Evolutionary conservation across 108 stramenopile species (phyloP).

Genomic region (Fistulifera solaris): DNA sequence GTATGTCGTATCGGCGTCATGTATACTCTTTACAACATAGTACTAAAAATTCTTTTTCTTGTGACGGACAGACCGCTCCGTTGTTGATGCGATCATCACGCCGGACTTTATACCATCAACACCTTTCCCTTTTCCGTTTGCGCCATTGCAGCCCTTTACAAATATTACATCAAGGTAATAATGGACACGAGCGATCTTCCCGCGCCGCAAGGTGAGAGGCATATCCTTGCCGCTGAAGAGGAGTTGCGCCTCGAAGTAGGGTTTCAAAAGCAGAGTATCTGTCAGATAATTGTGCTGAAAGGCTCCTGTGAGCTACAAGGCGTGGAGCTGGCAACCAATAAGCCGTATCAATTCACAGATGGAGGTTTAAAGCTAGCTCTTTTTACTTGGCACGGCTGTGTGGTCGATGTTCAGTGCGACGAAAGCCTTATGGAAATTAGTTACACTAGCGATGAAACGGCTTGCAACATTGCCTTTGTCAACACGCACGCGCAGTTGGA

Average conservation of each 20-base stretch:
- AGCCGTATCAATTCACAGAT: constrained; percentile 33
- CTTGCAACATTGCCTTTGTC: constrained; percentile 72
- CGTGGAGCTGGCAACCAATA: constrained; percentile 47
- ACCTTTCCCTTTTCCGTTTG: not conserved
- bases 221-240: constrained; percentile 31
- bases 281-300: constrained; percentile 18
- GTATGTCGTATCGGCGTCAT: too few relatives aligned
- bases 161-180: not conserved
- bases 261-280: constrained; percentile 15
- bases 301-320: constrained; percentile 48
- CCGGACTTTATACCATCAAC: too few relatives aligned
- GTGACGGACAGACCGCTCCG: too few relatives aligned
- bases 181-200: constrained; percentile 15
- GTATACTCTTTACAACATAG: too few relatives aligned
- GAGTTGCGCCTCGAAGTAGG: constrained; percentile 51
- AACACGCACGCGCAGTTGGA: constrained; percentile 90
- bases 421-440: constrained; percentile 33
- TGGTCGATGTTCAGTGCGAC: constrained; percentile 40
- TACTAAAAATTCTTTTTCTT: too few relatives aligned
- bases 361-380: constrained; percentile 67
- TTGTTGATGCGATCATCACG: too few relatives aligned
- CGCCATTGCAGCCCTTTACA: not conserved
- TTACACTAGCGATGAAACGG: constrained; percentile 54
- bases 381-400: constrained; percentile 88
- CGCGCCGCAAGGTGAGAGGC: constrained; percentile 18